Conservation (phyloP, 2,329 filamentous ascomycete species). For the Fusarium marasasianum region DNA sequence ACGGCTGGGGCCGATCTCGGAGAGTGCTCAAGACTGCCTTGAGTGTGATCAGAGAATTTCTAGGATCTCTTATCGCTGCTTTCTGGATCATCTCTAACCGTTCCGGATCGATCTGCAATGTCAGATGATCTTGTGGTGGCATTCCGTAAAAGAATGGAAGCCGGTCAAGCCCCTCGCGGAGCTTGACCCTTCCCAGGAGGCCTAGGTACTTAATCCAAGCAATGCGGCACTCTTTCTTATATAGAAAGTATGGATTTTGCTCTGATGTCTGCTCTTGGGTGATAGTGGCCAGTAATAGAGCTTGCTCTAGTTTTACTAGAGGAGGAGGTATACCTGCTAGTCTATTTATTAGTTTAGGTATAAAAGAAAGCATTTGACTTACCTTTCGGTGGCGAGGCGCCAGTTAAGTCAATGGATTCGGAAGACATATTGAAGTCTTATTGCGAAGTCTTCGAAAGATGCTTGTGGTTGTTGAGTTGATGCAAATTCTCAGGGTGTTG, state of each 20-base stretch:
- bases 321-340: not conserved
- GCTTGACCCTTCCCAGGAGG: not conserved
- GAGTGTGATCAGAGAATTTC: not conserved
- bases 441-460: not conserved
- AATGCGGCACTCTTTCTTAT: not conserved
- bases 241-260: not conserved
- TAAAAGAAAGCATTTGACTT: not conserved
- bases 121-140: not conserved
- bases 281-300: rapidly evolving
- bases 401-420: not conserved
- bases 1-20: not conserved
- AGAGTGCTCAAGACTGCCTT: not conserved
- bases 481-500: not conserved
- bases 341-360: not conserved
- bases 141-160: not conserved
- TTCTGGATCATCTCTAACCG: not conserved
- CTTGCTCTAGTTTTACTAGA: rapidly evolving
- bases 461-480: not conserved
- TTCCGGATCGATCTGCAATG: too few species aligned
- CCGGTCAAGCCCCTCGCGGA: not conserved
- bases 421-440: not conserved
- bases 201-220: constrained; percentile 5
- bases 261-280: not conserved
- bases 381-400: not conserved
- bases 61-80: not conserved